Conservation (phyloP, 1,139 yeast species). For the Suhomyces ambrosiae region DNA sequence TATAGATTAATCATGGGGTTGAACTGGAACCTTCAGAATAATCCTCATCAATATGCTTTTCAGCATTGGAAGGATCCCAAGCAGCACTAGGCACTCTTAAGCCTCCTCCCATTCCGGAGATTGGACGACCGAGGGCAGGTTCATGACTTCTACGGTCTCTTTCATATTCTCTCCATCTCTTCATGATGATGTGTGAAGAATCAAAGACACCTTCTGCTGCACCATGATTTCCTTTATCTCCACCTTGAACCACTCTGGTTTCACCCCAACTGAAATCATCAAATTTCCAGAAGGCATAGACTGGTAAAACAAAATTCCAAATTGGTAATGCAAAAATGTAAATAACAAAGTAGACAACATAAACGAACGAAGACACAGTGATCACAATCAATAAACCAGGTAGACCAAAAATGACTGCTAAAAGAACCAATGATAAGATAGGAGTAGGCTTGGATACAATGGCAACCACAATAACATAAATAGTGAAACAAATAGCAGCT, state of each 20-base stretch:
- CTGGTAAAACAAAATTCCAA: slow-evolving; percentile 92
- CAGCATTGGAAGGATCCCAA: slow-evolving; percentile 49
- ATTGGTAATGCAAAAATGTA: slow-evolving; percentile 84
- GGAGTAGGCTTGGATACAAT: slow-evolving; percentile 86
- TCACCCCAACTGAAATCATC: slow-evolving; percentile 99
- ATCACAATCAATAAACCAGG: slow-evolving; percentile 89
- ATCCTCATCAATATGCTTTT: slow-evolving; percentile 28
- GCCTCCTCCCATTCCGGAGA: slow-evolving; percentile 10
- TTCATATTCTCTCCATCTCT: slow-evolving; percentile 93
- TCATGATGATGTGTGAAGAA: slow-evolving; percentile 83
- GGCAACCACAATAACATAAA: slow-evolving; percentile 78
- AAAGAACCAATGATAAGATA: slow-evolving; percentile 70
- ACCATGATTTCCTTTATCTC: slow-evolving; percentile 68
- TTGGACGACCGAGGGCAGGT: slow-evolving; percentile 18
- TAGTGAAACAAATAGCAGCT: slow-evolving; percentile 84
- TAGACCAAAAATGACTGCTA: slow-evolving; percentile 82
- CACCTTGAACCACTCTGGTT: slow-evolving; percentile 84
- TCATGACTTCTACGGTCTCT: slow-evolving; percentile 53
- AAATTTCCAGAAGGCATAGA: slow-evolving; percentile 93
- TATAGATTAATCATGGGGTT: slow-evolving; percentile 16
- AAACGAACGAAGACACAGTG: slow-evolving; percentile 78
- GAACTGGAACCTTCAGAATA: slow-evolving; percentile 31
- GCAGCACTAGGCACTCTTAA: slow-evolving; percentile 48
- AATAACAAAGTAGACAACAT: slow-evolving; percentile 78
- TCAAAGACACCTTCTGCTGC: slow-evolving; percentile 79